Percentiles rank a stretch among this genome's conserved stretches.
Conservation (phyloP, 768 basidiomycete species). For the Phallus indusiatus region DNA sequence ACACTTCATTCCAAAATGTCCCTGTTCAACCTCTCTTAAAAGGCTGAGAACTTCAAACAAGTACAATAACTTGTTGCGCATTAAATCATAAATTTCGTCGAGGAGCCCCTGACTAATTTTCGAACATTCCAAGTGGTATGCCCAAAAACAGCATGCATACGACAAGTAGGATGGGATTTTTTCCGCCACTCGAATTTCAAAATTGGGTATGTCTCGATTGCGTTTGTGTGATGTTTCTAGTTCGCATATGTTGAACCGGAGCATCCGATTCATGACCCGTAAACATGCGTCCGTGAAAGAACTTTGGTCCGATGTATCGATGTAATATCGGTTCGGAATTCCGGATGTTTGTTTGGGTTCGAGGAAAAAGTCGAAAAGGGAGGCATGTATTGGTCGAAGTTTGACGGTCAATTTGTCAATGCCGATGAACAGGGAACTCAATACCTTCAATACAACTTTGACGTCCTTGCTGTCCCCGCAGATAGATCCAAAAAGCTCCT, state of each 20-base stretch:
- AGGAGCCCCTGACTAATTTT: no score
- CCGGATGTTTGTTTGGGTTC: not conserved
- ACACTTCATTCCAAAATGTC: no score
- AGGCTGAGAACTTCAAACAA: not conserved
- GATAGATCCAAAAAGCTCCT: not conserved
- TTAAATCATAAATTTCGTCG: no score
- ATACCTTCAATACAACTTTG: not conserved
- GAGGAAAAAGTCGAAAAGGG: not conserved
- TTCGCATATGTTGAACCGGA: not conserved
- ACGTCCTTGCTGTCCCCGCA: no score
- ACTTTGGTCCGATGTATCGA: no score
- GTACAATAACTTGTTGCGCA: not conserved
- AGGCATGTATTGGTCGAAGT: not conserved
- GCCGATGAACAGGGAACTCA: not conserved
- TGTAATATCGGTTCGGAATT: not conserved
- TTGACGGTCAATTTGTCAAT: not conserved
- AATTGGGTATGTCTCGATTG: not conserved
- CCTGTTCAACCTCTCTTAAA: not conserved
- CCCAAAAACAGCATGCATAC: not conserved
- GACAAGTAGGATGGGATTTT: not conserved
- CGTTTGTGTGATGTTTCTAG: no score
- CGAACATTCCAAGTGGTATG: not conserved
- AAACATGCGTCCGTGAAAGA: not conserved
- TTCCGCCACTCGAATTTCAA: not conserved
- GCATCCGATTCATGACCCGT: not conserved